phyloP scores from a whole-genome alignment of 139 green algal species.

The Chlamydomonas sp. region DNA sequence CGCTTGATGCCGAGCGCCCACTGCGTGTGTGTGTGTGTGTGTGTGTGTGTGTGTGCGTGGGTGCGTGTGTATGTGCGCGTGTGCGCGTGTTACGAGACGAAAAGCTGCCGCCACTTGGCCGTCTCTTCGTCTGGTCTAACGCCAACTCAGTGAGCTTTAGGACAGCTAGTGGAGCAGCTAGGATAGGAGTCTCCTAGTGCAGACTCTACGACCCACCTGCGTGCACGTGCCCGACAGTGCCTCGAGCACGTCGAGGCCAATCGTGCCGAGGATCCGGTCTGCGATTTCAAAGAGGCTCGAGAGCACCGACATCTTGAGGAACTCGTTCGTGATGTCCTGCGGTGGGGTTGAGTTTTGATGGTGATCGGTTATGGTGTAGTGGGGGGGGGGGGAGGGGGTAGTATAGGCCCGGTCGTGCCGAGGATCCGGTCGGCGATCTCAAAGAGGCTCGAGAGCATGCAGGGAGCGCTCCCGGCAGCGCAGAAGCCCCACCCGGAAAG shows the following conservation, averaged over 20 bases:
- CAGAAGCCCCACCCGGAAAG: constrained; percentile 41
- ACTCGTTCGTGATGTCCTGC: constrained; percentile 62
- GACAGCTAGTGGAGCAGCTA: constrained; percentile 14
- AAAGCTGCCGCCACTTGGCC: too few relatives aligned
- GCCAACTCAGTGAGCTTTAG: too few relatives aligned
- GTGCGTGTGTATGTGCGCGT: too few relatives aligned
- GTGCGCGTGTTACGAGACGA: too few relatives aligned
- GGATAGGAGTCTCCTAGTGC: background rate
- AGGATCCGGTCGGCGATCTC: constrained; percentile 84
- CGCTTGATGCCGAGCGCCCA: too few relatives aligned
- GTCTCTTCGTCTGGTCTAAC: too few relatives aligned
- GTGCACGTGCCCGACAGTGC: constrained; percentile 71
- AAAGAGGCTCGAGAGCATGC: constrained; percentile 72
- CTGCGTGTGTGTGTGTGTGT: too few relatives aligned
- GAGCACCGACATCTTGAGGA: constrained; percentile 83
- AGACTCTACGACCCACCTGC: constrained; percentile 18
- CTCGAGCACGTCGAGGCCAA: constrained; percentile 75
- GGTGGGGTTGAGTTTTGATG: background rate
- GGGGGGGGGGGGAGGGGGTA: too few relatives aligned
- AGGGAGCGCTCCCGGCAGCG: background rate
- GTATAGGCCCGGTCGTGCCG: constrained; percentile 72
- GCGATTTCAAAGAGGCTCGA: constrained; percentile 75
- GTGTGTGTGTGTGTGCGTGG: too few relatives aligned
- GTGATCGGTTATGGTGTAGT: background rate
- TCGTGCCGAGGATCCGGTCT: constrained; percentile 80